Conservation (phyloP, 2,329 filamentous ascomycete species). For the Xylaria sp. region DNA sequence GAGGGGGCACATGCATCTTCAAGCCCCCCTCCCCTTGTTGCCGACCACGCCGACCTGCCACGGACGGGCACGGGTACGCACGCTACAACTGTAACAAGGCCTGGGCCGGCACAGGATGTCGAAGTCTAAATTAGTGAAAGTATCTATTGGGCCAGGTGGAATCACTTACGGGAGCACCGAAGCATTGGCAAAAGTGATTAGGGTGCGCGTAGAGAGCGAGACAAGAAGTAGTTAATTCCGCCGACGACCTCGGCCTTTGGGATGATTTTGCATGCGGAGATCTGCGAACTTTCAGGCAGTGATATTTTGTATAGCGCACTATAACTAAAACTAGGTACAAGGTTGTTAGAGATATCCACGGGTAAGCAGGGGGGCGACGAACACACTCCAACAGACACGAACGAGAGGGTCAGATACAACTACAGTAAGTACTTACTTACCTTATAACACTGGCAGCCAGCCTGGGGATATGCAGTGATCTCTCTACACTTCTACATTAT, state of each 20-base stretch:
- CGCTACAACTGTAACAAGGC: neutral
- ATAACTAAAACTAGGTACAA: neutral
- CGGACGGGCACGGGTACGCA: slow-evolving; percentile 1
- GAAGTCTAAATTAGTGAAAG: neutral
- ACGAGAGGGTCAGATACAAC: neutral
- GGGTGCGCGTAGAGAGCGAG: neutral
- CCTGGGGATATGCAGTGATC: neutral
- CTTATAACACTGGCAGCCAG: neutral
- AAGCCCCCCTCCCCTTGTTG: neutral
- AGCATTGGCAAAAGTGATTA: neutral
- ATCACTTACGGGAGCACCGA: slow-evolving; percentile 7
- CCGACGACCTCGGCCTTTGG: slow-evolving; percentile 2
- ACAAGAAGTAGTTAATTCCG: neutral
- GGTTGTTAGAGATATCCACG: neutral
- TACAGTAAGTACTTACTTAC: too few species aligned
- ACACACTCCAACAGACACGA: neutral
- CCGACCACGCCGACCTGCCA: slow-evolving; percentile 26
- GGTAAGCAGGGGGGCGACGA: slow-evolving; percentile 10
- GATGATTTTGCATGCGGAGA: neutral
- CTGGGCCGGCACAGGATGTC: neutral
- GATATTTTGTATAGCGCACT: neutral
- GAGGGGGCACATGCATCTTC: neutral
- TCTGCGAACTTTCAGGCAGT: neutral
- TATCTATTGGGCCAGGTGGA: slow-evolving; percentile 17
- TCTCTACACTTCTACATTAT: neutral